phyloP scores from a whole-genome alignment of 208 protist species.

The Leishmania major region DNA sequence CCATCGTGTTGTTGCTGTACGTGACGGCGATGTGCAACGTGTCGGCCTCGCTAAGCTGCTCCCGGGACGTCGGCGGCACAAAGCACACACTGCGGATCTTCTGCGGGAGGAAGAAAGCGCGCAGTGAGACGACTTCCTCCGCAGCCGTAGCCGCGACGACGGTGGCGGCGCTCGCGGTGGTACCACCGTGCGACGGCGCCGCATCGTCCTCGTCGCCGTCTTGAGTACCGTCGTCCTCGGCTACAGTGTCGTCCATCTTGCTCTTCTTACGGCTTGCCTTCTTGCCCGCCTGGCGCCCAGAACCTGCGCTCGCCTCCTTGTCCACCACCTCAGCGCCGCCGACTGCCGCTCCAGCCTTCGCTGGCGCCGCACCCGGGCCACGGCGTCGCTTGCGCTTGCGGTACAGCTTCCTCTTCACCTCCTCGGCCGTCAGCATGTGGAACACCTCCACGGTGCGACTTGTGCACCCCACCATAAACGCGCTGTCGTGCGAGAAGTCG shows the following conservation, averaged over 20 bases:
- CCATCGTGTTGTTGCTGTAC: constrained; percentile 84
- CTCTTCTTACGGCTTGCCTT: constrained; percentile 7
- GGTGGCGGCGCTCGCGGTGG: background rate
- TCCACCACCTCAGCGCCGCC: background rate
- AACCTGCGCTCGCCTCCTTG: constrained; percentile 6
- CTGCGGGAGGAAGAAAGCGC: constrained; percentile 79
- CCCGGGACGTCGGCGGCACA: constrained; percentile 45
- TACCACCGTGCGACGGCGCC: background rate
- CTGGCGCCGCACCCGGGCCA: background rate
- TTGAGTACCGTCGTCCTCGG: constrained; percentile 24
- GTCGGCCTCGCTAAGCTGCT: constrained; percentile 34
- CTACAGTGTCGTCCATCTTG: constrained; percentile 9
- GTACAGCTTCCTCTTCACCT: constrained; percentile 70
- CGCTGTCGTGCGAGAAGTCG: constrained; percentile 65
- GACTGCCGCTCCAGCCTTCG: background rate
- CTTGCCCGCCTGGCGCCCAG: constrained; percentile 18
- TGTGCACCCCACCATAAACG: constrained; percentile 78
- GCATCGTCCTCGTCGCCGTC: constrained; percentile 16
- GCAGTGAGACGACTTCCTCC: constrained; percentile 71
- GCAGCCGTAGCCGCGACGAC: constrained; percentile 42
- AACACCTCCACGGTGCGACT: constrained; percentile 90
- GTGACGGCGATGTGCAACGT: constrained; percentile 83
- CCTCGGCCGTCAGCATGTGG: constrained; percentile 63
- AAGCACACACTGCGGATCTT: constrained; percentile 86
- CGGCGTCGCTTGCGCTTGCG: constrained; percentile 78